Evolutionary conservation across 192 early-diverging fungal genomes (phyloP).

Genomic region (Mortierella claussenii): DNA sequence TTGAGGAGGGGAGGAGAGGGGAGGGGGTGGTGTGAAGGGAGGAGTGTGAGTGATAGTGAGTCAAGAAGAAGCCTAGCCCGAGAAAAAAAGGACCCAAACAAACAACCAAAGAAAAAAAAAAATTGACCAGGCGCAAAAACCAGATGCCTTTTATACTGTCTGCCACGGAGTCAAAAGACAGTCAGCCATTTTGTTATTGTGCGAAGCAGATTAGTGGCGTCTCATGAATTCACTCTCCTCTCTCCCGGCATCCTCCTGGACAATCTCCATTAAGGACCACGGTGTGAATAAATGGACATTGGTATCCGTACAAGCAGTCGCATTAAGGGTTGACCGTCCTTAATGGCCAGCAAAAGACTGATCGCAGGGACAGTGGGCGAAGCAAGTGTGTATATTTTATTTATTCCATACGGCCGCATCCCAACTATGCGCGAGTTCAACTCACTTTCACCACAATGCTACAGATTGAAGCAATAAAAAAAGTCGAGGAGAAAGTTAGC

Average conservation of each 20-base stretch:
- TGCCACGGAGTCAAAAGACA: not conserved
- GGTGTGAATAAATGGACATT: not conserved
- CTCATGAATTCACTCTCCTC: no score
- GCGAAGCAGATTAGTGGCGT: no score
- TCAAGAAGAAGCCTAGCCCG: constrained; percentile 26
- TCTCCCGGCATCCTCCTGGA: no score
- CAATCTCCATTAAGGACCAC: no score
- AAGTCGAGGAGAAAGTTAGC: not conserved
- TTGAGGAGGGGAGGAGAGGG: not conserved
- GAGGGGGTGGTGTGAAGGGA: not conserved
- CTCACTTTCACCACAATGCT: constrained; percentile 32
- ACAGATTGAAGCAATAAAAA: not conserved
- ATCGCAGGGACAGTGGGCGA: no score
- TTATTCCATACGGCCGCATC: no score
- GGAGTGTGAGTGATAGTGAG: constrained; percentile 3
- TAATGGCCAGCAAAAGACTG: no score
- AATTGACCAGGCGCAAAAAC: constrained; percentile 13
- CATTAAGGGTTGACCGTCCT: no score
- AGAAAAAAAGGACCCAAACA: constrained; percentile 37
- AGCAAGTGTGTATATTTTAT: no score
- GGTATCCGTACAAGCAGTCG: no score
- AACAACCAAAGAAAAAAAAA: constrained; percentile 16
- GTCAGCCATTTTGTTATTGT: constrained; percentile 11
- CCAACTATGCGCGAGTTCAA: not conserved
- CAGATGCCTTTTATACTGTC: constrained; percentile 2